Conservation (phyloP, 129 eudicot genomes). For the Artemisia tridentata region DNA sequence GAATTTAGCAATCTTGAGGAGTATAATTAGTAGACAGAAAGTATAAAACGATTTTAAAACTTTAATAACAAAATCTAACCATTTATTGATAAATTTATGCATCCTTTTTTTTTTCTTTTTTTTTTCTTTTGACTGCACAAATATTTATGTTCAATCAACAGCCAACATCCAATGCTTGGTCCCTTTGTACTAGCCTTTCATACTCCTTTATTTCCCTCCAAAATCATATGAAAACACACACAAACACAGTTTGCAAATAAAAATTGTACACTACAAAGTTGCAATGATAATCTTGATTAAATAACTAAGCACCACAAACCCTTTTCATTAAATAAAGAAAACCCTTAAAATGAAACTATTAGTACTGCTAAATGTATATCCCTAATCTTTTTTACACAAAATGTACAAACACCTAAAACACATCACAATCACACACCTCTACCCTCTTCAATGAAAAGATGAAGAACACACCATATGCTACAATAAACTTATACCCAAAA, state of each 20-base stretch:
- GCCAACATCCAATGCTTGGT: too few relatives aligned
- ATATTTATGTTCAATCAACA: too few relatives aligned
- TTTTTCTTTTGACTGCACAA: too few relatives aligned
- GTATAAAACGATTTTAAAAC: too few relatives aligned
- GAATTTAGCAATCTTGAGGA: too few relatives aligned
- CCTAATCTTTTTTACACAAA: conserved; percentile 11
- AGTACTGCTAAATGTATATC: background rate
- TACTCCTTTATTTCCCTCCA: too few relatives aligned
- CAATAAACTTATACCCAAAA: conserved; percentile 10
- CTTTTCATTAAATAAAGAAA: conserved; percentile 14
- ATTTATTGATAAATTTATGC: too few relatives aligned
- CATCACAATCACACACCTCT: background rate
- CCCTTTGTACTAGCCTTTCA: too few relatives aligned
- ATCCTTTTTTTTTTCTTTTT: too few relatives aligned
- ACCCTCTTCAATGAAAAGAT: conserved; percentile 31
- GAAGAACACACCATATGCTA: conserved; percentile 27
- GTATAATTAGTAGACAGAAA: too few relatives aligned
- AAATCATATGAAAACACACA: too few relatives aligned
- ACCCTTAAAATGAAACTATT: conserved; percentile 11
- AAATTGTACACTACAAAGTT: background rate
- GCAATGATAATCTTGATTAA: conserved; percentile 7
- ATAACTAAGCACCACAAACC: conserved; percentile 14
- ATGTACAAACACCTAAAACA: conserved; percentile 33
- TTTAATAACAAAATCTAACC: too few relatives aligned
- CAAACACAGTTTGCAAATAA: background rate